Base-by-base conservation (phyloP, 164 flowering plant species). In the Tinospora cordifolia region DNA sequence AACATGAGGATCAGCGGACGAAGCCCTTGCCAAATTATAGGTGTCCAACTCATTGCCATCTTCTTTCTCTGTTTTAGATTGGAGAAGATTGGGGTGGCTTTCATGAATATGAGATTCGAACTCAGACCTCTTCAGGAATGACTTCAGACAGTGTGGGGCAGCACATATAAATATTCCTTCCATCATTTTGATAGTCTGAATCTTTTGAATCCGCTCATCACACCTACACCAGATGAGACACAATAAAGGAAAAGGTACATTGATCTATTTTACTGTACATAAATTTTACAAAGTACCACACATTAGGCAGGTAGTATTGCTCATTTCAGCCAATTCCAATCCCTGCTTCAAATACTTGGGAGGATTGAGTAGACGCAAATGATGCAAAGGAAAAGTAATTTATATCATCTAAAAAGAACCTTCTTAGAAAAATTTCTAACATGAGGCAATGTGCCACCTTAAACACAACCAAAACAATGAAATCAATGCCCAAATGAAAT, bases 161-260 rank as follows among this genome's bases (percentile, higher is more conserved):
- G 97, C 99, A 82, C 99, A 95, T 41, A 95, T 81, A 79, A 81
- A 92, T 51, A 95, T 87, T 46, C 98, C 97, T 72, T 92, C 97
- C 91, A 90, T 85, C 89, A 91, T 81, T 81, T 92, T 95, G 39
- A 91, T 90, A 6, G 96, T 92, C 81, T 92, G 98, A 75, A 95
- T 92, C 86, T 90, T 92, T 81, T 87, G 97, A 69, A 95, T 86
- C 34, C 99, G 94, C 63, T 92, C 98, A 72, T 92, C 97, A 71
- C 98, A 95, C 13, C 96, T 89, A 90, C 47, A 13, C 60, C 38
- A 66, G 40, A 51, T n/a, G 54, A 66, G 12, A 72, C 40, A 44
- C 10, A 27, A 39, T 15, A 22, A 39, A 47, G 8, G 34, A 4
- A 44, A 25, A 51, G 7, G 21, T 27, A 17, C 12, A 17, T 14